A percentile compares a stretch with the other conserved stretches of the same genome.
phyloP scores from a whole-genome alignment of 2,329 filamentous ascomycete genomes.

The Colletotrichum orchidophilum region DNA sequence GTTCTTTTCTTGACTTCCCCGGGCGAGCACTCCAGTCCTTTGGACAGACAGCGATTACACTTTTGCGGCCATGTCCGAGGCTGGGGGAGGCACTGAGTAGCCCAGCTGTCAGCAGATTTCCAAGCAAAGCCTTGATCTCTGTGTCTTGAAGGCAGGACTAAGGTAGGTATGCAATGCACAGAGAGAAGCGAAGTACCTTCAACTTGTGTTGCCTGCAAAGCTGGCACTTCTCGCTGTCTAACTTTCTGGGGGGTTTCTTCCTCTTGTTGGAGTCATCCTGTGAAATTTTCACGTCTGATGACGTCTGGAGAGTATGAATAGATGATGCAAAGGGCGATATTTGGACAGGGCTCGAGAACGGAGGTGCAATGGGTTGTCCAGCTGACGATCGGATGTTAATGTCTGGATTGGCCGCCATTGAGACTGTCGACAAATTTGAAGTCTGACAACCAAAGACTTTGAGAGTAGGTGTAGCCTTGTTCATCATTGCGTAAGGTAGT shows the following conservation, averaged over 20 bases:
- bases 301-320: too few relatives aligned
- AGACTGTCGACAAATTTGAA: background rate
- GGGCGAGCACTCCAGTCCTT: background rate
- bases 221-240: background rate
- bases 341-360: background rate
- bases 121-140: background rate
- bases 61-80: background rate
- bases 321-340: too few relatives aligned
- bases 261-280: background rate
- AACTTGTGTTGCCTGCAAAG: conserved; percentile 3
- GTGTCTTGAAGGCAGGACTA: background rate
- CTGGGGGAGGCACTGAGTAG: background rate
- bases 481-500: too few relatives aligned
- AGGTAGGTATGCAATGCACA: background rate
- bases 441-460: background rate
- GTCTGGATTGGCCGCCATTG: background rate
- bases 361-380: background rate
- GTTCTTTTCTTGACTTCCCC: background rate
- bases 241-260: background rate
- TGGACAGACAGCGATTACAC: background rate
- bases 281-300: background rate
- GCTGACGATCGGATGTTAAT: background rate
- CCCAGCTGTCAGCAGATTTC: background rate
- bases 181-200: background rate
- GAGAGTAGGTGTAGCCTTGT: background rate